A percentile compares a stretch with the other conserved stretches of the same genome.
phyloP scores from a whole-genome alignment of 768 basidiomycete species.

The Tremella yokohamensis region DNA sequence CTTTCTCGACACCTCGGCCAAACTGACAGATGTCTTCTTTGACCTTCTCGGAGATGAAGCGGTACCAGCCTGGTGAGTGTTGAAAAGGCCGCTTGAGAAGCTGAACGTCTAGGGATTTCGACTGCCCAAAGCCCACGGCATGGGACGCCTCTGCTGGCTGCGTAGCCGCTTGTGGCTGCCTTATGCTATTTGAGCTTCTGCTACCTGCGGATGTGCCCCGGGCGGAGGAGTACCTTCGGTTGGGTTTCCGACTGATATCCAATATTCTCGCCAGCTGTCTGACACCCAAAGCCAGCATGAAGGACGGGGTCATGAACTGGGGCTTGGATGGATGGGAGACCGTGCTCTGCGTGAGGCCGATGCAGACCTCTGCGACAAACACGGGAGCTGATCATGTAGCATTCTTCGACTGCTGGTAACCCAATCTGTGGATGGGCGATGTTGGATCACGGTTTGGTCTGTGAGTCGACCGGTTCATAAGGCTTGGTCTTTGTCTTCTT shows the following conservation, averaged over 20 bases:
- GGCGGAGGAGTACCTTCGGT: constrained; percentile 32
- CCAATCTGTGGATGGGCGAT: constrained; percentile 13
- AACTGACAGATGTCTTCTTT: constrained; percentile 37
- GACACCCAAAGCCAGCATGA: constrained; percentile 23
- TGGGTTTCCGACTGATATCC: constrained; percentile 28
- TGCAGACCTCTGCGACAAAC: not conserved
- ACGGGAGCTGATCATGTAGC: constrained; percentile 18
- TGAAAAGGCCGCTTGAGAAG: not conserved
- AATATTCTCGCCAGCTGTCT: constrained; percentile 28
- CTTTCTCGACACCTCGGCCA: constrained; percentile 29
- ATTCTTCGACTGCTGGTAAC: constrained; percentile 43
- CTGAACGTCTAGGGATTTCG: constrained; percentile 29
- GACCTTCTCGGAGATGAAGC: constrained; percentile 23
- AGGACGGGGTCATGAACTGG: constrained; percentile 29
- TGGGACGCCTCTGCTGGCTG: constrained; percentile 41
- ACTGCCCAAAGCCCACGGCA: constrained; percentile 34
- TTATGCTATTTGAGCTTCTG: constrained; percentile 33
- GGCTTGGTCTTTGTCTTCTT: not conserved
- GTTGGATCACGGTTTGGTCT: constrained; percentile 42
- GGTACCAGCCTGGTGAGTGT: constrained; percentile 38
- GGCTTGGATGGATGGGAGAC: constrained; percentile 45
- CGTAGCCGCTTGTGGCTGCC: constrained; percentile 35
- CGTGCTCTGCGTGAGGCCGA: constrained; percentile 23
- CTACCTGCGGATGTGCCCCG: constrained; percentile 14
- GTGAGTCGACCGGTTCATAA: constrained; percentile 23